phyloP scores from a whole-genome alignment of 2,329 filamentous ascomycete species.

The Corynespora cassiicola region DNA sequence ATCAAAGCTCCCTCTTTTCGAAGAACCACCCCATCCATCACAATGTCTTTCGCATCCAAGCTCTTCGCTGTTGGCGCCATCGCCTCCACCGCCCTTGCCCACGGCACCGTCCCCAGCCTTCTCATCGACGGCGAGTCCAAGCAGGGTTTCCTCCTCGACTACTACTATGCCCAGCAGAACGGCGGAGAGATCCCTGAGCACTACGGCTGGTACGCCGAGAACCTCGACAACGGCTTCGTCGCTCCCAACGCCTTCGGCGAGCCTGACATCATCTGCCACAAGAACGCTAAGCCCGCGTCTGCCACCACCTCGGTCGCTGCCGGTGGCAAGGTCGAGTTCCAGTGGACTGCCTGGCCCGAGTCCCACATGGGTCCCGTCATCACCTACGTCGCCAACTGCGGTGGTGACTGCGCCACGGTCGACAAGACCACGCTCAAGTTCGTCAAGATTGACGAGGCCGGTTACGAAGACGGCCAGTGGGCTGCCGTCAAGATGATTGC shows the following conservation, averaged over 20 bases:
- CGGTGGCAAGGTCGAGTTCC: constrained; percentile 61
- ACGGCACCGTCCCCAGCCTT: constrained; percentile 54
- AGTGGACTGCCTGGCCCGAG: constrained; percentile 57
- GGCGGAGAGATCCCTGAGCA: constrained; percentile 38
- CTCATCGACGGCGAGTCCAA: constrained; percentile 57
- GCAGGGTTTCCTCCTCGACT: constrained; percentile 50
- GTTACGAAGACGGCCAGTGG: constrained; percentile 42
- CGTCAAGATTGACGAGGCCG: constrained; percentile 45
- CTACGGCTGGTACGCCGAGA: constrained; percentile 53
- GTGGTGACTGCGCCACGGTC: constrained; percentile 36
- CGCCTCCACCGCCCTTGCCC: constrained; percentile 52
- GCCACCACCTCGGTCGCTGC: constrained; percentile 62
- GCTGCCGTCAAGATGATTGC: constrained; percentile 45
- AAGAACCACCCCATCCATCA: constrained; percentile 1
- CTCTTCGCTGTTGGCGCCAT: constrained; percentile 35
- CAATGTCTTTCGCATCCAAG: constrained; percentile 16
- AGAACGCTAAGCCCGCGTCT: constrained; percentile 56
- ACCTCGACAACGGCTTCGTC: constrained; percentile 46
- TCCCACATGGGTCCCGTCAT: constrained; percentile 48
- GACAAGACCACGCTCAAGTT: constrained; percentile 44
- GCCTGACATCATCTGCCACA: constrained; percentile 67
- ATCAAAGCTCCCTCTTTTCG: not conserved
- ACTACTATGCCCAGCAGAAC: constrained; percentile 47
- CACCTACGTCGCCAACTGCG: constrained; percentile 45
- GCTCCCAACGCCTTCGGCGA: constrained; percentile 32